Evolutionary conservation across 441 rosid species (phyloP).

Genomic region (Bocquillonia castaneifolia): DNA sequence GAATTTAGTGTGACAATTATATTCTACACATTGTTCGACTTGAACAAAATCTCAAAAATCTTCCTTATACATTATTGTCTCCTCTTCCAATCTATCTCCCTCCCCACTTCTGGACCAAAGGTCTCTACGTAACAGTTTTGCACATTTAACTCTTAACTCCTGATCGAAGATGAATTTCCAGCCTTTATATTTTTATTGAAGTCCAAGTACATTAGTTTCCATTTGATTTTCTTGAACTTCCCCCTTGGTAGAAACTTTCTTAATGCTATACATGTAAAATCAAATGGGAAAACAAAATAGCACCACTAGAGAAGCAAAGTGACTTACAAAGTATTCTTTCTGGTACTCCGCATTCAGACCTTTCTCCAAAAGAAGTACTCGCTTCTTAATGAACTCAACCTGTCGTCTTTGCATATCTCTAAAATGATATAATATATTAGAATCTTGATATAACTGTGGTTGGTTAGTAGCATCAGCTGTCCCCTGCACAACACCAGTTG

Average conservation of each 20-base stretch:
- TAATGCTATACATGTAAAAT: not conserved
- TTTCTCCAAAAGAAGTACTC: conserved; percentile 90
- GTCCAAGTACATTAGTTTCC: too few species aligned
- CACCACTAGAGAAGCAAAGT: not conserved
- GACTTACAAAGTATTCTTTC: conserved; percentile 63
- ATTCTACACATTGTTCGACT: not conserved
- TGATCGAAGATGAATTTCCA: too few species aligned
- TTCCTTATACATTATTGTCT: not conserved
- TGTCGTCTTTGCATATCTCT: conserved; percentile 94
- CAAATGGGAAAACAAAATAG: not conserved
- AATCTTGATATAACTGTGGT: conserved; percentile 43
- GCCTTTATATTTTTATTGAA: too few species aligned
- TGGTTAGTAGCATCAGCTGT: conserved; percentile 42
- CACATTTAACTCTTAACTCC: too few species aligned
- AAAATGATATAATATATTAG: conserved; percentile 53
- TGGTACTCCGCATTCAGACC: conserved; percentile 73
- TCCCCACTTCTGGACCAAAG: not conserved
- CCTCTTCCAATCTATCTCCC: not conserved
- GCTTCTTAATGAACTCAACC: conserved; percentile 91
- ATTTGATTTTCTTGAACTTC: not conserved
- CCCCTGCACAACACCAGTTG: conserved; percentile 46
- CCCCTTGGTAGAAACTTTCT: not conserved
- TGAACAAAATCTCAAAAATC: not conserved
- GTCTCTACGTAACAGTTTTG: not conserved
- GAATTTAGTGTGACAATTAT: not conserved